phyloP scores from a whole-genome alignment of 371 early-diverging fungal species.

The Rhizopus stolonifer region DNA sequence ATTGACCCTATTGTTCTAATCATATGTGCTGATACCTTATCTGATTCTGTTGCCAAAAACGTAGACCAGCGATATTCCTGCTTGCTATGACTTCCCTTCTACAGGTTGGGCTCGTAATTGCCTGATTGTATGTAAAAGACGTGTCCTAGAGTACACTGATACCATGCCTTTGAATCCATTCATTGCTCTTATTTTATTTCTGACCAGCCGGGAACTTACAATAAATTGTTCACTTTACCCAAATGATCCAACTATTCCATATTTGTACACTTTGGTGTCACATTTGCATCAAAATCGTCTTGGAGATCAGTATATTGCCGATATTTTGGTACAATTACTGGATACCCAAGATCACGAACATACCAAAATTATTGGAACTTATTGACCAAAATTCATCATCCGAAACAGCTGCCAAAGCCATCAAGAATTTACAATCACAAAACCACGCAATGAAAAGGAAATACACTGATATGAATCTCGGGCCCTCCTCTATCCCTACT shows the following conservation, averaged over 20 bases:
- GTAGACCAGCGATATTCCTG: constrained; percentile 15
- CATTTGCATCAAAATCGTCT: constrained; percentile 17
- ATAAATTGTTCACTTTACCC: constrained; percentile 14
- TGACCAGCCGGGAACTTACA: constrained; percentile 9
- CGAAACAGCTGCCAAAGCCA: constrained; percentile 23
- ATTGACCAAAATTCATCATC: constrained; percentile 20
- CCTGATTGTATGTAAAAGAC: constrained; percentile 17
- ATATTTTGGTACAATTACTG: constrained; percentile 16
- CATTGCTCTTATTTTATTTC: constrained; percentile 17
- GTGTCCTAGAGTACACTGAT: constrained; percentile 12
- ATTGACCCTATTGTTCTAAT: constrained; percentile 15
- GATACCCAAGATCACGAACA: constrained; percentile 22
- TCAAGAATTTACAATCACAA: constrained; percentile 23
- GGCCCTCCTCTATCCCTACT: constrained; percentile 21
- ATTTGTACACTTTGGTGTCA: constrained; percentile 14
- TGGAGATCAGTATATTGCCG: constrained; percentile 18
- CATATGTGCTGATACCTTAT: constrained; percentile 12
- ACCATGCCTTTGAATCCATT: constrained; percentile 17
- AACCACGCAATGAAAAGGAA: constrained; percentile 20
- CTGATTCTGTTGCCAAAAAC: constrained; percentile 16
- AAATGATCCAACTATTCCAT: constrained; percentile 24
- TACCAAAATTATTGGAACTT: constrained; percentile 23
- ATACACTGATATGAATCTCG: constrained; percentile 12
- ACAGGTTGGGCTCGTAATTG: constrained; percentile 20
- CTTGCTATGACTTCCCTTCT: constrained; percentile 18